Percentiles rank a stretch among this genome's conserved stretches.
Conservation (phyloP, 2,329 filamentous ascomycete genomes). For the Nannizzia gypsea region DNA sequence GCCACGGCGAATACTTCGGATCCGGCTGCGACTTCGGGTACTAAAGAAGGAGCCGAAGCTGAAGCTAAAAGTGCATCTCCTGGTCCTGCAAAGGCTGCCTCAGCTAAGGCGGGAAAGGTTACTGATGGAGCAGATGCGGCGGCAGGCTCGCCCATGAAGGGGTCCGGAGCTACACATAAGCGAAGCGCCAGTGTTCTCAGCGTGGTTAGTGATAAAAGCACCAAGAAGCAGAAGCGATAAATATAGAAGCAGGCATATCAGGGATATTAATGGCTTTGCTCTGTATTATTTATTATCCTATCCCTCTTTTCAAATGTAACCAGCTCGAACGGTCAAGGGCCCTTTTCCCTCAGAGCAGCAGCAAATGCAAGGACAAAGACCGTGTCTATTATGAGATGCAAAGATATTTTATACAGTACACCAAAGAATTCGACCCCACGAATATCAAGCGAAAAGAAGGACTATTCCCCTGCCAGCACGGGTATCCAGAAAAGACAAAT, state of each 20-base stretch:
- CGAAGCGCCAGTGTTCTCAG: slow-evolving; percentile 75
- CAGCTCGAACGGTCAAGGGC: background rate
- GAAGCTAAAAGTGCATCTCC: background rate
- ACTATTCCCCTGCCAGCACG: background rate
- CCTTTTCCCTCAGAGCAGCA: background rate
- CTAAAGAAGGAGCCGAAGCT: background rate
- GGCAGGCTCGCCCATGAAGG: slow-evolving; percentile 8
- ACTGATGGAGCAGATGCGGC: too few relatives aligned
- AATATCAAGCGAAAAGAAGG: background rate
- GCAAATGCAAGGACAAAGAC: background rate
- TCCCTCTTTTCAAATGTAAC: background rate
- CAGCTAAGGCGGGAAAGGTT: slow-evolving; percentile 7
- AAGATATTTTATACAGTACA: background rate
- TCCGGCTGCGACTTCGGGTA: background rate
- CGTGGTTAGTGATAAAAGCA: slow-evolving; percentile 49
- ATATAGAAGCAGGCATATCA: slow-evolving; percentile 12
- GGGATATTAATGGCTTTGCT: background rate
- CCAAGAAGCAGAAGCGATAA: slow-evolving; percentile 37
- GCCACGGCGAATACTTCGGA: slow-evolving; percentile 11
- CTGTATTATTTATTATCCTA: background rate
- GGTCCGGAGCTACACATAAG: slow-evolving; percentile 44
- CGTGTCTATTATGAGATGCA: background rate
- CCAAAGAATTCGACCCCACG: background rate
- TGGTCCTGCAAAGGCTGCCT: background rate
- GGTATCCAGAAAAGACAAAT: background rate